Base-by-base conservation (phyloP, 2,329 filamentous ascomycete species). In the Pseudophaeomoniella oleicola region DNA sequence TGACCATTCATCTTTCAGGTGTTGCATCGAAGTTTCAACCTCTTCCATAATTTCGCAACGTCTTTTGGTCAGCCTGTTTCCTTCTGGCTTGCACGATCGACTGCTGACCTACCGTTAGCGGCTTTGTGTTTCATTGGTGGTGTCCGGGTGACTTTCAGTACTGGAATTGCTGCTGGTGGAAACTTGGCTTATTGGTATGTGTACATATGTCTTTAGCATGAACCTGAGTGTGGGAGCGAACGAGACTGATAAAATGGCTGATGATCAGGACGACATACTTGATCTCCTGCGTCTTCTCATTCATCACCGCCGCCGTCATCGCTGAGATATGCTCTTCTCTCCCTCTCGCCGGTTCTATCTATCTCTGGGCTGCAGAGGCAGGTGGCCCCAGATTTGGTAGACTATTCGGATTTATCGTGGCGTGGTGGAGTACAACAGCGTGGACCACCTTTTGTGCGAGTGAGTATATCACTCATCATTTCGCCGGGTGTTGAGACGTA, bases 391-490 rank as follows among this genome's bases (percentile, higher is more conserved):
- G 59, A 15, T 74, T 59, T 43, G 70, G 71, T n/a, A 53, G 71
- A 17, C 54, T 75, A 0, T 62, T 74, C 37, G 71, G 71, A 13
- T 74, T 72, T 48, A 53, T 73, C n/a, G 71, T 74, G n/a, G 71
- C 71, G 0, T 75, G 71, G 71, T 75, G 71, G 71, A 71, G 66
- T 45, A 73, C 69, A 1, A 75, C 71, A 0, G 71, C 72, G 1
- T 75, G 71, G 71, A 75, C 71, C 2, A 75, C 66, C 0, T 70
- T 70, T 38, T 69, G 66, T 48, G 66, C 66, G 2, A 70, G 66
- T 59, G 49, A 39, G 54, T 36, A 18, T 15, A 14, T 19, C n/a
- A n/a, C n/a, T n/a, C n/a, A n/a, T n/a, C n/a, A n/a, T n/a, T n/a
- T n/a, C n/a, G n/a, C n/a, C n/a, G n/a, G n/a, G n/a, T 16, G 12